Base-by-base conservation (phyloP, 169 alveolate genomes). In the Theileria annulata region DNA sequence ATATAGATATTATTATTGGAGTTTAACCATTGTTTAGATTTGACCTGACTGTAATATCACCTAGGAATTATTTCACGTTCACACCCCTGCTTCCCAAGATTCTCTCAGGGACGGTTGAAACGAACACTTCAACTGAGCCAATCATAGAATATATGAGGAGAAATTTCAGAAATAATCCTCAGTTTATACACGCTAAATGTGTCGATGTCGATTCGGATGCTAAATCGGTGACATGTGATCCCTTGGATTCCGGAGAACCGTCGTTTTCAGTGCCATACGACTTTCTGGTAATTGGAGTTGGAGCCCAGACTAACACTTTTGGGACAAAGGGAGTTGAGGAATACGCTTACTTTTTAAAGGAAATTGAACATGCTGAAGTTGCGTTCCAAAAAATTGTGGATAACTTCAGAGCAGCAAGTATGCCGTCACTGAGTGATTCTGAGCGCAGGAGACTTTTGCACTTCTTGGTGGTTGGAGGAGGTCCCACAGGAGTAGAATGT, bases 401-500 rank as follows among this genome's bases (percentile, higher is more conserved):
- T 12, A 85, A 83, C 47, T 79, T 86, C 47, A 85, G 86, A 75
- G 48, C 21, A 15, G 89, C 93, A 21, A 33, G 88, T 12, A 31
- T 76, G 47, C 86, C 87, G 17, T 69, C 62, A n/a, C 25, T 28
- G 0, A 33, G 87, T 2, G 79, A 79, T 23, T 90, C 79, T 23
- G 83, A 87, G 3, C 75, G 35, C 28, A 69, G 75, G 66, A 33
- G 87, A 0, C 30, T 86, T 23, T 59, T 86, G n/a, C 91, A 87
- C 79, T 49, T 90, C 0, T 87, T 87, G 10, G 79, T 90, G 17
- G 94, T 90, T 19, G 94, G 94, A 0, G 94, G 94, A 4, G 94
- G 94, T 12, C 94, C 94, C 25, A 90, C 94, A 2, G 94, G 94
- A 6, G 94, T 90, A 0, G 94, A 89, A 56, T 79, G 75, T 19